Evolutionary conservation across 1,284 basidiomycete species (phyloP), one percentile per base, ranked within the genome.

Genomic region (Psilocybe mexicana): DNA sequence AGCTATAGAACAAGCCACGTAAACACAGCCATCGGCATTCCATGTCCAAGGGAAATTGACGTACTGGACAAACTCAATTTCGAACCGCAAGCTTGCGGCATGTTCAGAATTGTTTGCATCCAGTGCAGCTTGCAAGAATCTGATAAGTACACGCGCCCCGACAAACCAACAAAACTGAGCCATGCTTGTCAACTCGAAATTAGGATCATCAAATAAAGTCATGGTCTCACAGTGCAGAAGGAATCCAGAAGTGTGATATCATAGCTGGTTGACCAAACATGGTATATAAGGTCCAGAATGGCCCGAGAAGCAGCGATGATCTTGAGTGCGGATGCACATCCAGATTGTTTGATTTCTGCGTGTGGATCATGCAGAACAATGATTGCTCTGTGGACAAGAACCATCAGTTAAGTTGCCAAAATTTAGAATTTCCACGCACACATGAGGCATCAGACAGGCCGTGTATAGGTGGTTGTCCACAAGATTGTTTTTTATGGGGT

Each of bases 281-380:
- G 74, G 65, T 89, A 87, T 28, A 90, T 79, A n/a, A 88, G 72
- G 63, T 90, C 84, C 43, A 91, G 73, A 38, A 88, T 84, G 0
- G 80, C 78, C 45, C 87, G 79, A 5, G 88, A 80, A 28, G 88
- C 84, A 1, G 78, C 79, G 2, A 90, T 71, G 38, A 89, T 84
- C 66, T 83, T 87, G 62, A 84, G 76, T 11, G 85, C 83, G 44
- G 88, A 90, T 43, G 83, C 75, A 65, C 88, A 90, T 25, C 79
- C 80, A n/a, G 76, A 74, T 48, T 70, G 72, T 35, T 77, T 74
- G 48, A 87, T 75, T 58, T 84, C 79, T 12, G 88, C 86, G 66
- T 90, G 87, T 0, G 88, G 86, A 61, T 91, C 88, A 62, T 90
- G 88, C 35, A 91, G 72, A 14, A 88, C 72, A 54, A 90, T 86